Evolutionary conservation across 2,329 filamentous ascomycete species (phyloP).

Genomic region (Microcyclosporella mali): DNA sequence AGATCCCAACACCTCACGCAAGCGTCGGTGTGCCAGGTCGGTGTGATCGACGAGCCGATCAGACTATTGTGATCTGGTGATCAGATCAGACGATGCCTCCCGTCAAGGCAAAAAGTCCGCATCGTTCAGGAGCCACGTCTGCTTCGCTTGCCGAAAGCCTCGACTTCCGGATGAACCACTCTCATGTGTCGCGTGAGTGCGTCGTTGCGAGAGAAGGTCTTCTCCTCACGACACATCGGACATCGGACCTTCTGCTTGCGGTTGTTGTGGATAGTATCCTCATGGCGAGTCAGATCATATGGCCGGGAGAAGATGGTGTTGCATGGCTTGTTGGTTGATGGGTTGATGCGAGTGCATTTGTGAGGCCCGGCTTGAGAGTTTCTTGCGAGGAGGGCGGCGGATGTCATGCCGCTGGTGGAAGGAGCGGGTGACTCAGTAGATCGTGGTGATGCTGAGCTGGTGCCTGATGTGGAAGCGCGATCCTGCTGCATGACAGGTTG

Average conservation of each 20-base stretch:
- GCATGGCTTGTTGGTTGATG: conserved; percentile 89
- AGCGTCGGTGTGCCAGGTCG: neutral
- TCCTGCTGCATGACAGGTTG: conserved; percentile 32
- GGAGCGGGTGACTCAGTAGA: conserved; percentile 28
- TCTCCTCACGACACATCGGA: conserved; percentile 87
- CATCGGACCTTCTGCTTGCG: conserved; percentile 93
- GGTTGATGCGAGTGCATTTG: conserved; percentile 87
- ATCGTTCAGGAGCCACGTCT: conserved; percentile 29
- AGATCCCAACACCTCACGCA: neutral
- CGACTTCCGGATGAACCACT: conserved; percentile 84
- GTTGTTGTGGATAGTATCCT: conserved; percentile 94
- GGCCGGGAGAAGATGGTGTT: conserved; percentile 90
- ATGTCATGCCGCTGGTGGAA: conserved; percentile 43
- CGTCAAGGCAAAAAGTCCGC: neutral
- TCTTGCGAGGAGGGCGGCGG: conserved; percentile 51
- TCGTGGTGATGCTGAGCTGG: conserved; percentile 25
- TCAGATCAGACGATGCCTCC: neutral
- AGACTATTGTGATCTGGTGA: too few species aligned
- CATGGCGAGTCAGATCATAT: conserved; percentile 92
- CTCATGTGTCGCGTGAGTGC: conserved; percentile 90
- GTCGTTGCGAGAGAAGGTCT: conserved; percentile 93
- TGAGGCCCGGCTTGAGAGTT: conserved; percentile 92
- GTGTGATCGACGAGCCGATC: too few species aligned
- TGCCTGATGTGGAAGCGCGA: conserved; percentile 35
- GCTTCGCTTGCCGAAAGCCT: conserved; percentile 63